Base-by-base conservation (phyloP, 2,329 filamentous ascomycete species). In the Monosporascus sp. region DNA sequence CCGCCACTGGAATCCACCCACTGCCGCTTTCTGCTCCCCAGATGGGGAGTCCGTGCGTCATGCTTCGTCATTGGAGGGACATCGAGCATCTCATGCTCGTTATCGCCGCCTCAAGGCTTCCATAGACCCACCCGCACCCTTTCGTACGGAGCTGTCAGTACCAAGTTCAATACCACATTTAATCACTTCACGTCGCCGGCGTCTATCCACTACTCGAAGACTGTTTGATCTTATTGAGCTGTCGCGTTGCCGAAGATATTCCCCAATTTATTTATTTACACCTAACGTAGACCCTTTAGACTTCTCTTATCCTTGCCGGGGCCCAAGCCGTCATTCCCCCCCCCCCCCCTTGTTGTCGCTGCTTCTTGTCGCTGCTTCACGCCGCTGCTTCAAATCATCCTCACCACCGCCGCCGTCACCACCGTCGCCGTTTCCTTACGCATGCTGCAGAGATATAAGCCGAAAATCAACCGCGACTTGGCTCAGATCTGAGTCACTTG, bases 301-400 rank as follows among this genome's bases (percentile, higher is more conserved):
- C 22, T 27, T 39, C 46, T 51, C 36, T 41, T 50, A 52, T 49
- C 31, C 43, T 50, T 49, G 38, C 48, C 46, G 24, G 35, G 9
- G 20, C 50, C 52, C 44, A 52, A 50, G 53, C 46, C 49, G 38
- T 46, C 35, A 37, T 53, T 48, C 24, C 54, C 59, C 61, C 57
- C 62, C 63, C 64, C 62, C 64, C 64, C 54, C 62, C 61, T 61
- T 31, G 0, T 11, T 11, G 8, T 27, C 27, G 27, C 27, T 27
- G 27, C 27, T 27, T 27, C 27, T 27, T 31, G 24, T 25, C 24
- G 25, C 25, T 27, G 25, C 25, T 8, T 9, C 25, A 27, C 25
- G 8, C 58, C 46, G n/a, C 38, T 18, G n/a, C n/a, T n/a, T 41
- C n/a, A 9, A 18, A 11, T 43, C 18, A 14, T 15, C 11, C 5